A percentile compares a stretch with the other conserved stretches of the same genome.
Evolutionary conservation across 1,139 yeast species (phyloP).

Genomic region (Yamadazyma oceani): DNA sequence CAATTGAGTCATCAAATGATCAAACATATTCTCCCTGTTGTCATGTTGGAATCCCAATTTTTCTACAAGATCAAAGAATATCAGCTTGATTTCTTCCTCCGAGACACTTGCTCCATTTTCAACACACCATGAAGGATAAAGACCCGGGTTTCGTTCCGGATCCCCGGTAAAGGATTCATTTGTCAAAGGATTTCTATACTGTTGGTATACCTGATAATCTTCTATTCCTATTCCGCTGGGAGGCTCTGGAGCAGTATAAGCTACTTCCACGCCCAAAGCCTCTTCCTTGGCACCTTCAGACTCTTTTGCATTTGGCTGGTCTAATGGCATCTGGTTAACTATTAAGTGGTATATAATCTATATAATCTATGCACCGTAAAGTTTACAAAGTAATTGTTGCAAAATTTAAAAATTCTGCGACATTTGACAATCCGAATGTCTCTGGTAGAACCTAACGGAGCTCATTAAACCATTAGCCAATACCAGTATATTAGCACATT

Average conservation of each 20-base stretch:
- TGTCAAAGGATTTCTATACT: constrained; percentile 9
- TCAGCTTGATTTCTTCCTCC: constrained; percentile 20
- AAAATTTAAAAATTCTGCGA: too few species aligned
- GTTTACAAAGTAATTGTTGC: too few species aligned
- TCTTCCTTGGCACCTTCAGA: too few species aligned
- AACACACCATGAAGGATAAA: constrained; percentile 33
- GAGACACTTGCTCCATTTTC: constrained; percentile 30
- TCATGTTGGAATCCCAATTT: constrained; percentile 38
- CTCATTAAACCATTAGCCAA: too few species aligned
- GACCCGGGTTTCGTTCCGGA: neutral
- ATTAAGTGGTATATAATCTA: too few species aligned
- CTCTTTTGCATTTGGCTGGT: too few species aligned
- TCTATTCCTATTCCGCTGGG: neutral
- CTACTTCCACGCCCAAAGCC: too few species aligned
- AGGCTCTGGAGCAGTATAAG: constrained; percentile 2
- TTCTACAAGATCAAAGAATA: constrained; percentile 22
- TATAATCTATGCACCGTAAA: too few species aligned
- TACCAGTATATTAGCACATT: too few species aligned
- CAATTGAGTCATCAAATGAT: constrained; percentile 38
- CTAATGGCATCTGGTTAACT: too few species aligned
- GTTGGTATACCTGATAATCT: constrained; percentile 9
- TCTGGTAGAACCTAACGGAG: too few species aligned
- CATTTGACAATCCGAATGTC: too few species aligned
- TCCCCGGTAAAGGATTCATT: constrained; percentile 5
- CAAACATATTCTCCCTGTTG: constrained; percentile 36